A percentile compares a stretch with the other conserved stretches of the same genome.
Conservation (phyloP, 805 yeast genomes). For the Cyberlindnera meyerae region DNA sequence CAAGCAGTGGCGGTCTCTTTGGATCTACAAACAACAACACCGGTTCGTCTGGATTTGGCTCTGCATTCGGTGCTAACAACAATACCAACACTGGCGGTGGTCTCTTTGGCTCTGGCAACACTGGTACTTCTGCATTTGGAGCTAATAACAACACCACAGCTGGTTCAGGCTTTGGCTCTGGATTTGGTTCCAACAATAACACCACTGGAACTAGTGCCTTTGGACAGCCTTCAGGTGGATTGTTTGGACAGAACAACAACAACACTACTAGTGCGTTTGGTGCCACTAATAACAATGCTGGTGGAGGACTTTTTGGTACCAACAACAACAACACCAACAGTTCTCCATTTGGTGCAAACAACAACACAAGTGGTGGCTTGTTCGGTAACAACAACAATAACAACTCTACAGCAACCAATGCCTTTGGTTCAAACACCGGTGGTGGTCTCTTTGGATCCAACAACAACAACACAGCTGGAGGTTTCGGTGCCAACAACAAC, state of each 20-base stretch:
- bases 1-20: slow-evolving; percentile 7
- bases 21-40: slow-evolving; percentile 11
- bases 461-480: slow-evolving; percentile 4
- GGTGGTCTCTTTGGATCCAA: slow-evolving; percentile 10
- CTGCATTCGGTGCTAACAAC: slow-evolving; percentile 3
- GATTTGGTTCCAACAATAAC: slow-evolving; percentile 19
- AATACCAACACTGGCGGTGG: slow-evolving; percentile 6
- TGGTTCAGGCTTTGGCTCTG: slow-evolving; percentile 16
- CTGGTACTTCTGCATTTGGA: slow-evolving; percentile 32
- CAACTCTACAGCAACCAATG: background rate
- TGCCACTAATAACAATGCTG: slow-evolving; percentile 2
- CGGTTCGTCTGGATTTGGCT: slow-evolving; percentile 3
- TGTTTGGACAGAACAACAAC: too few relatives aligned
- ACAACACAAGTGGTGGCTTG: slow-evolving; percentile 9
- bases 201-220: background rate
- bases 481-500: slow-evolving; percentile 5
- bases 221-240: slow-evolving; percentile 29
- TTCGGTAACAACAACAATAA: slow-evolving; percentile 8
- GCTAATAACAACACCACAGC: slow-evolving; percentile 23
- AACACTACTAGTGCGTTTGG: background rate
- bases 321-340: slow-evolving; percentile 3
- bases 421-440: slow-evolving; percentile 17
- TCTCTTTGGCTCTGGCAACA: slow-evolving; percentile 5
- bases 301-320: slow-evolving; percentile 12
- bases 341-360: slow-evolving; percentile 29